These are phyloP conservation scores for Mitosporidium daphniae DNA, from an alignment of 371 early-diverging fungal species.

Conservation along the genomic window DNA sequence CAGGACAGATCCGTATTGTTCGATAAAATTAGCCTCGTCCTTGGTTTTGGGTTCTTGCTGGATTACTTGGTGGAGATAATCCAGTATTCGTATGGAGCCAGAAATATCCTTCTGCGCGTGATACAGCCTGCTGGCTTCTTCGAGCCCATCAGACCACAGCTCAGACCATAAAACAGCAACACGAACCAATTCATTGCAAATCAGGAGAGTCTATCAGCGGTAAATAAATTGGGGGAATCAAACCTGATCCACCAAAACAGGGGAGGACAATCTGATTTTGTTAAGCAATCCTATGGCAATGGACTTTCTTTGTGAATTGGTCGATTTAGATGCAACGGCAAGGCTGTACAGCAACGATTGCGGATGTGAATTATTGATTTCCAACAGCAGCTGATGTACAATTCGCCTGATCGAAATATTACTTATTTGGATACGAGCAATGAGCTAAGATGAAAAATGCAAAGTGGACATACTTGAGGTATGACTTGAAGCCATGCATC, in stretches of 20 bases:
- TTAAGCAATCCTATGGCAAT: slow-evolving; percentile 61
- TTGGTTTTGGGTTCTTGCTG: no score
- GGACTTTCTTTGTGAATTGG: slow-evolving; percentile 24
- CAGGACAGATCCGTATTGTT: no score
- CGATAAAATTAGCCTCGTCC: no score
- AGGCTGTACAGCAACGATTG: slow-evolving; percentile 78
- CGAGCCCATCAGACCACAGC: slow-evolving; percentile 81
- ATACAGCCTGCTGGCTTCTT: slow-evolving; percentile 49
- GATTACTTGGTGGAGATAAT: no score
- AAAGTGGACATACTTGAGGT: slow-evolving; percentile 20
- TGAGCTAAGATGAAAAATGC: slow-evolving; percentile 13
- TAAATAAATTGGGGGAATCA: neutral
- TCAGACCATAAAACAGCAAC: slow-evolving; percentile 83
- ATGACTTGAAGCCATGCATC: slow-evolving; percentile 91
- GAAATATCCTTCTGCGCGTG: no score
- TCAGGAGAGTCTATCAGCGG: slow-evolving; percentile 25
- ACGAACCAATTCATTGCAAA: slow-evolving; percentile 73
- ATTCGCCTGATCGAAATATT: slow-evolving; percentile 38
- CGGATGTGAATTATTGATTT: slow-evolving; percentile 70
- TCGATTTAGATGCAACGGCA: slow-evolving; percentile 73
- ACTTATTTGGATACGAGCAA: slow-evolving; percentile 46
- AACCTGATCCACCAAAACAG: slow-evolving; percentile 46
- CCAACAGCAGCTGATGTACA: slow-evolving; percentile 48
- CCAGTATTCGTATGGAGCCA: no score
- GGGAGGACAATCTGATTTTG: slow-evolving; percentile 41